Evolutionary conservation across 202 grass and related monocot species (phyloP).

Genomic region (Carex arenaria): DNA sequence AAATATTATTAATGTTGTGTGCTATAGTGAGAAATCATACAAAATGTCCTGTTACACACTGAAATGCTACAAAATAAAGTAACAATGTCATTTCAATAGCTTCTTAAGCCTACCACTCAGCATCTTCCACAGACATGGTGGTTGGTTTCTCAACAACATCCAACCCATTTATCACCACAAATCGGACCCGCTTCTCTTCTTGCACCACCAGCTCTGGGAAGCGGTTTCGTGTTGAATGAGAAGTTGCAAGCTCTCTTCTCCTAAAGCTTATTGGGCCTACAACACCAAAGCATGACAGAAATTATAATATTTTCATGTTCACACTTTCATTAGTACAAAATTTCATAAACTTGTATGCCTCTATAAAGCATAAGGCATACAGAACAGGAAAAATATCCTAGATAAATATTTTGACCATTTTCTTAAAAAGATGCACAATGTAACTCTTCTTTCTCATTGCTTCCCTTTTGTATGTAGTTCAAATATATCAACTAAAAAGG

Average conservation of each 20-base stretch:
- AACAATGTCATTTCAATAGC: background rate
- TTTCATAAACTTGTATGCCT: background rate
- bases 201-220: slow-evolving; percentile 90
- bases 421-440: background rate
- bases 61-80: background rate
- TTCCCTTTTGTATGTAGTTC: background rate
- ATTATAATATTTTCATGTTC: slow-evolving; percentile 9
- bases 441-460: background rate
- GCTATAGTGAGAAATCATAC: background rate
- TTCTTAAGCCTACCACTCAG: slow-evolving; percentile 48
- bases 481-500: background rate
- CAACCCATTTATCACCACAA: slow-evolving; percentile 90
- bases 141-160: slow-evolving; percentile 66
- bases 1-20: background rate
- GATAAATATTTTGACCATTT: background rate
- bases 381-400: background rate
- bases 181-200: slow-evolving; percentile 92
- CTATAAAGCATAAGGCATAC: background rate
- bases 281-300: slow-evolving; percentile 12
- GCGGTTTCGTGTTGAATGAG: slow-evolving; percentile 54
- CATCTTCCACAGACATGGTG: slow-evolving; percentile 55
- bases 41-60: background rate
- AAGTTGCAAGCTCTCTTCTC: slow-evolving; percentile 89
- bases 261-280: slow-evolving; percentile 78
- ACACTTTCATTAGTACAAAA: background rate